These are phyloP conservation scores for Nemania sp. DNA, from an alignment of 2,329 filamentous ascomycete species.

Conservation along the genomic window DNA sequence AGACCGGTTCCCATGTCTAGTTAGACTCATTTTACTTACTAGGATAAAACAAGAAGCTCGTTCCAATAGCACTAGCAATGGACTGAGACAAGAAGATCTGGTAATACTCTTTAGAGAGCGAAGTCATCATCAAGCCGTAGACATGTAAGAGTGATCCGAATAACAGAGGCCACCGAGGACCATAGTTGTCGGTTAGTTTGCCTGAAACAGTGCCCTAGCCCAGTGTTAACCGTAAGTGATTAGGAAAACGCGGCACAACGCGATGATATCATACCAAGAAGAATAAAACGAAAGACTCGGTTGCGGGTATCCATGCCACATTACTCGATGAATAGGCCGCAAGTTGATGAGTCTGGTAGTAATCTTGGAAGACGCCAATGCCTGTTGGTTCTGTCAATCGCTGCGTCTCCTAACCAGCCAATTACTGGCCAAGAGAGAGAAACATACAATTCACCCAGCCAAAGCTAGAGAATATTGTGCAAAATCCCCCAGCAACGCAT, in stretches of 20 bases:
- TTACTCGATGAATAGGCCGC: slow-evolving; percentile 21
- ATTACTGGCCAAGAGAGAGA: not conserved
- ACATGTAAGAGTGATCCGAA: slow-evolving; percentile 55
- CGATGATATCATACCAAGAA: slow-evolving; percentile 22
- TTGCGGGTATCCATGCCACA: slow-evolving; percentile 29
- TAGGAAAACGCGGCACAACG: not conserved
- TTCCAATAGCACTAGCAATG: slow-evolving; percentile 39
- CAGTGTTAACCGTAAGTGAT: too few species aligned
- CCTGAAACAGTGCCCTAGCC: not conserved
- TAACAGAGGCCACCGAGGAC: slow-evolving; percentile 45
- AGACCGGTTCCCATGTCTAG: not conserved
- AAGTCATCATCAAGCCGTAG: slow-evolving; percentile 64
- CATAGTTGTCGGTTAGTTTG: slow-evolving; percentile 7
- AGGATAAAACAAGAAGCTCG: slow-evolving; percentile 1
- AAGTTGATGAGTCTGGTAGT: slow-evolving; percentile 28
- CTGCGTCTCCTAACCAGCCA: not conserved
- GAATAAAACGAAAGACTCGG: slow-evolving; percentile 27
- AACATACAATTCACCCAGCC: slow-evolving; percentile 30
- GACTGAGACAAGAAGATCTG: slow-evolving; percentile 45
- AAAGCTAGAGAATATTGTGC: slow-evolving; percentile 26
- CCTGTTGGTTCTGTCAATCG: slow-evolving; percentile 13
- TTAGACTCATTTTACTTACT: not conserved
- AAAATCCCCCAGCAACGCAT: slow-evolving; percentile 30
- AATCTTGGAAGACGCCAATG: slow-evolving; percentile 30
- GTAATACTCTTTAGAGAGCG: slow-evolving; percentile 46